phyloP scores from a whole-genome alignment of 345 rosid species.

The Salix brachista region DNA sequence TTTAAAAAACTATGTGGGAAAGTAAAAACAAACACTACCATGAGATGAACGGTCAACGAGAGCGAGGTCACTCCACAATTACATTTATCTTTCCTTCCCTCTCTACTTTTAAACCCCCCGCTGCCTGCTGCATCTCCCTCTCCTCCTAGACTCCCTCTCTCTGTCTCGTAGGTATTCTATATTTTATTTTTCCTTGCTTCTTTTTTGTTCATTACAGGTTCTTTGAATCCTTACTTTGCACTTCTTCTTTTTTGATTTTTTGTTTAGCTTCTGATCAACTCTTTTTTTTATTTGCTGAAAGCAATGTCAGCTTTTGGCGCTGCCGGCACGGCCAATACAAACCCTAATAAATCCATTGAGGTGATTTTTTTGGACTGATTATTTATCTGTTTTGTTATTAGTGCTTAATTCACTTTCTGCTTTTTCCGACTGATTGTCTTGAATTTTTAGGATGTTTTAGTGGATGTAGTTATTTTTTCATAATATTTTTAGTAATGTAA shows the following conservation, averaged over 20 bases:
- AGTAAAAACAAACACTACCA: too few relatives aligned
- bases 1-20: too few relatives aligned
- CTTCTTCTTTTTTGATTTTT: not conserved
- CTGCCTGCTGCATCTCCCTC: not conserved
- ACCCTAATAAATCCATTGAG: slow-evolving; percentile 86
- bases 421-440: not conserved
- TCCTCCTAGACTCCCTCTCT: not conserved
- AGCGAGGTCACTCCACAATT: not conserved
- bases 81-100: not conserved
- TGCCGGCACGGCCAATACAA: slow-evolving; percentile 38
- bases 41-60: too few relatives aligned
- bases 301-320: slow-evolving; percentile 62
- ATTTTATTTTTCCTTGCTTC: not conserved
- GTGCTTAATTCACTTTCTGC: not conserved
- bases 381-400: not conserved
- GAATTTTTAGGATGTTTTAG: not conserved
- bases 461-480: not conserved
- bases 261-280: not conserved
- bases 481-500: not conserved
- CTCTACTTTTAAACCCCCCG: not conserved
- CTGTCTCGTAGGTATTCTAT: not conserved
- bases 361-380: slow-evolving; percentile 17
- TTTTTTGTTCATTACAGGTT: not conserved
- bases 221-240: not conserved
- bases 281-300: not conserved